Evolutionary conservation across 306 rosid species (phyloP).

Genomic region (Rosa rugosa): DNA sequence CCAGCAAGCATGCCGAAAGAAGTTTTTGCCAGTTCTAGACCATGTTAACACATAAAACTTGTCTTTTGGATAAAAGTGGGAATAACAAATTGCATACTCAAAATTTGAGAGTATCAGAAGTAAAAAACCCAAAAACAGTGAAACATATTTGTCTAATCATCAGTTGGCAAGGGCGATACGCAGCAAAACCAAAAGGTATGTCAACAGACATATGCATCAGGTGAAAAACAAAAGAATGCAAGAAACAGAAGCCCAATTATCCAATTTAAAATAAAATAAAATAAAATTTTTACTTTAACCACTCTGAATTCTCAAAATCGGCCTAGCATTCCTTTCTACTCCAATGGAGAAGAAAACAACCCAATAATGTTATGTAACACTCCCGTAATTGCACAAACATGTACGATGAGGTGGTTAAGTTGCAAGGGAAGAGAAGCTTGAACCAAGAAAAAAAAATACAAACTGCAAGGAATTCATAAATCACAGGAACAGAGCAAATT

Average conservation of each 20-base stretch:
- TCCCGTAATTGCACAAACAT: not conserved
- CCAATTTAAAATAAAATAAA: no score
- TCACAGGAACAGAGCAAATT: not conserved
- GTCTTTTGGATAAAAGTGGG: no score
- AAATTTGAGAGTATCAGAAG: no score
- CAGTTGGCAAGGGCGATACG: not conserved
- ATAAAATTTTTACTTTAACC: not conserved
- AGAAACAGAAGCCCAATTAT: not conserved
- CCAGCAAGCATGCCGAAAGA: no score
- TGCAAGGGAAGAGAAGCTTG: not conserved
- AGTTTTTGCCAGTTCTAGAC: no score
- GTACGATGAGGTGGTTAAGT: not conserved
- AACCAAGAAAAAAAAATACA: no score
- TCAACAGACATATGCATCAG: not conserved
- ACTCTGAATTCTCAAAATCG: not conserved
- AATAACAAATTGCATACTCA: no score
- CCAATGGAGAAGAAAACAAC: not conserved
- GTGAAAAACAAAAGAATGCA: not conserved
- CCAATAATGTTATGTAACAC: not conserved
- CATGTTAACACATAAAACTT: no score
- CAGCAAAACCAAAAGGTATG: not conserved
- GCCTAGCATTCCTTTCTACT: not conserved
- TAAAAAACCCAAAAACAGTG: no score
- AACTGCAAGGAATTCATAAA: no score
- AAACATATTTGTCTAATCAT: not conserved